Conservation (phyloP, 352 stramenopile genomes). For the Phytopythium helicoides region DNA sequence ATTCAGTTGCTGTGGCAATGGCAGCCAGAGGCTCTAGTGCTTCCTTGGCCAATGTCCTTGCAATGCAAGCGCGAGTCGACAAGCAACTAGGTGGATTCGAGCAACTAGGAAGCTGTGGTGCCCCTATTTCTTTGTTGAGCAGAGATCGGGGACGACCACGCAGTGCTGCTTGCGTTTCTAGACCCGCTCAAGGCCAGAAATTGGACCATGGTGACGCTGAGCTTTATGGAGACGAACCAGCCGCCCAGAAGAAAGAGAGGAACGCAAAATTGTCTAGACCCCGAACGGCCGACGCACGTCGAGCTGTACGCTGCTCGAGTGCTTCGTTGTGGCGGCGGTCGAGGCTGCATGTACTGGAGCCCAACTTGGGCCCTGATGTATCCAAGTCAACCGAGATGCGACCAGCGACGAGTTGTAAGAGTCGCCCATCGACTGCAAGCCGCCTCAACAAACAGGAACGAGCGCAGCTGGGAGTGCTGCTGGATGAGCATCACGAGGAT, state of each 20-base stretch:
- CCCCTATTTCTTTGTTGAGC: too few relatives aligned
- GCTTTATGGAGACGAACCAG: not conserved
- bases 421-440: not conserved
- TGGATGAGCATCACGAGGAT: not conserved
- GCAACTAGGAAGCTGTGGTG: not conserved
- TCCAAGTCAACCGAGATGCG: not conserved
- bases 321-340: constrained; percentile 4
- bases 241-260: not conserved
- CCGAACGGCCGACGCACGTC: not conserved
- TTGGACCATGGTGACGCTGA: too few relatives aligned
- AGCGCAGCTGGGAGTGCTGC: not conserved
- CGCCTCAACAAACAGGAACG: constrained; percentile 2
- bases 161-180: not conserved
- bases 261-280: not conserved
- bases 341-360: constrained; percentile 1
- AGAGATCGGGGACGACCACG: not conserved
- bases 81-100: not conserved
- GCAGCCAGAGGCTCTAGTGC: not conserved
- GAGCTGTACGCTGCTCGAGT: constrained; percentile 6
- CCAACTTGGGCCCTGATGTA: not conserved
- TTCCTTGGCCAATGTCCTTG: constrained; percentile 5
- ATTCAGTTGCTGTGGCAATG: constrained; percentile 1
- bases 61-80: not conserved
- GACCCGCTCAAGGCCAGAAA: too few relatives aligned
- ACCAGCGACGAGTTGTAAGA: not conserved